These are phyloP conservation scores for Nemania sp. DNA, from an alignment of 2,329 filamentous ascomycete genomes.

Conservation along the genomic window DNA sequence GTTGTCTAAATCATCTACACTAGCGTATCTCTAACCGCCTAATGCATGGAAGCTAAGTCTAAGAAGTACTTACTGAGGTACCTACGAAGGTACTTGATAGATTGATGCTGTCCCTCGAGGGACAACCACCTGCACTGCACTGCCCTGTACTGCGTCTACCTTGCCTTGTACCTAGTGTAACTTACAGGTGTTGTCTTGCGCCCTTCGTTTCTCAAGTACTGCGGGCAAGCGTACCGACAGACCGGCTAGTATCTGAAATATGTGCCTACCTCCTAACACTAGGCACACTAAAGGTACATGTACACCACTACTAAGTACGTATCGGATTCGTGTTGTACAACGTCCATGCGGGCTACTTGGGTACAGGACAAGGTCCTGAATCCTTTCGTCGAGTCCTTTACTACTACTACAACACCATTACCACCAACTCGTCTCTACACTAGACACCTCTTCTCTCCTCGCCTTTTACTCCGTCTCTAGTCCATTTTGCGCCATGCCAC, in stretches of 20 bases:
- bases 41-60: constrained; percentile 12
- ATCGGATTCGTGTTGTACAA: too few relatives aligned
- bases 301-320: too few relatives aligned
- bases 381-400: constrained; percentile 29
- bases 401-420: constrained; percentile 16
- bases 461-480: constrained; percentile 4
- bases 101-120: too few relatives aligned
- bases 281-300: too few relatives aligned
- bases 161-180: too few relatives aligned
- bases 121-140: background rate
- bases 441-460: background rate
- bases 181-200: background rate
- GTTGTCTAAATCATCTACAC: background rate
- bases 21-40: constrained; percentile 4
- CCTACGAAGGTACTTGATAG: too few relatives aligned
- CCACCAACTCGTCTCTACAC: constrained; percentile 8
- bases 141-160: background rate
- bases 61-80: too few relatives aligned
- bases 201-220: background rate
- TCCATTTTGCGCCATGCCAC: constrained; percentile 8
- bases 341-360: too few relatives aligned
- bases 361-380: constrained; percentile 27
- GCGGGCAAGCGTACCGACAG: constrained; percentile 24
- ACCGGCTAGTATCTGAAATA: constrained; percentile 16
- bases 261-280: too few relatives aligned